A percentile compares a stretch with the other conserved stretches of the same genome.
Evolutionary conservation across 495 filamentous ascomycete species (phyloP).

Genomic region (Penicillium atrosanguineum): DNA sequence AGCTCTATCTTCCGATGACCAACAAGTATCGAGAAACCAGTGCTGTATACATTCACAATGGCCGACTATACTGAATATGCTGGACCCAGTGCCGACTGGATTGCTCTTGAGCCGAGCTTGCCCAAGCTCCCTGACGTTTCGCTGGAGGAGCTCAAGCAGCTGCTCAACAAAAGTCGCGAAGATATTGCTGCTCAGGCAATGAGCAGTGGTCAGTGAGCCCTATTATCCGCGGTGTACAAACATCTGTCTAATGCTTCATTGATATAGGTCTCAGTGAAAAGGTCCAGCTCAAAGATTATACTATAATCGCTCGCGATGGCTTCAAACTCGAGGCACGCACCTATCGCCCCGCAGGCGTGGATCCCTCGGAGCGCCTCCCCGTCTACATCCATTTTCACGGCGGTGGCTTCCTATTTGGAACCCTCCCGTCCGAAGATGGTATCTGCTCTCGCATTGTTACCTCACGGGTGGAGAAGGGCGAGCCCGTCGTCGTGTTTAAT

Average conservation of each 20-base stretch:
- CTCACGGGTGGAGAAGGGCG: slow-evolving; percentile 12
- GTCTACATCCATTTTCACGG: slow-evolving; percentile 51
- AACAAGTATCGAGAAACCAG: background rate
- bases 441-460: slow-evolving; percentile 41
- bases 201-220: background rate
- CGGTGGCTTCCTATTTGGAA: slow-evolving; percentile 50
- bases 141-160: slow-evolving; percentile 22
- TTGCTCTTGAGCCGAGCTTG: slow-evolving; percentile 33
- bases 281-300: slow-evolving; percentile 31
- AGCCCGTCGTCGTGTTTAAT: slow-evolving; percentile 39
- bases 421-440: slow-evolving; percentile 44
- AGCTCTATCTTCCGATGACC: background rate
- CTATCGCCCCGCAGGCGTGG: slow-evolving; percentile 34
- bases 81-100: slow-evolving; percentile 41
- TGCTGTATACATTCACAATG: slow-evolving; percentile 16
- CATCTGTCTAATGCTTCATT: background rate
- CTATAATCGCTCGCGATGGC: slow-evolving; percentile 41
- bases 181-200: slow-evolving; percentile 27
- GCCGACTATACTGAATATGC: slow-evolving; percentile 41
- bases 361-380: slow-evolving; percentile 31
- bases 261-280: slow-evolving; percentile 17
- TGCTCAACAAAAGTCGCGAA: slow-evolving; percentile 35
- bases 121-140: slow-evolving; percentile 19
- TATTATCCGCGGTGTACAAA: too few relatives aligned
- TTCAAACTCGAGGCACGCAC: slow-evolving; percentile 37